These are phyloP conservation scores for Forsythia viridissima DNA, from an alignment of 257 asterid genomes.

Conservation along the genomic window DNA sequence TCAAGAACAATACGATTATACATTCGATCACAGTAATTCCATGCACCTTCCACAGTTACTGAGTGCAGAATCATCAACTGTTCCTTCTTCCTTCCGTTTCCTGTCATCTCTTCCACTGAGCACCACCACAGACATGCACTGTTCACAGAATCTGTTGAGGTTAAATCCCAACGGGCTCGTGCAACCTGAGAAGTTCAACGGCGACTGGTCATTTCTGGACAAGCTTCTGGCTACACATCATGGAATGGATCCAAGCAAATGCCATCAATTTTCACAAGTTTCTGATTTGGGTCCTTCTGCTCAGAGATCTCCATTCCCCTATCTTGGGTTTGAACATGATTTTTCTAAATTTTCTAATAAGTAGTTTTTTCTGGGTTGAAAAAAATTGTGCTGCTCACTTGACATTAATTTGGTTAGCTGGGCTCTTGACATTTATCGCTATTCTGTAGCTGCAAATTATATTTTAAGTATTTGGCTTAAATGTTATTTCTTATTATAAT, in stretches of 20 bases:
- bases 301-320: conserved; percentile 44
- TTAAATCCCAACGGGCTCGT: conserved; percentile 21
- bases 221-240: conserved; percentile 64
- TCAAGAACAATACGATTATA: conserved; percentile 22
- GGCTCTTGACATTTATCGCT: background rate
- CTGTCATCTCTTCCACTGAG: conserved; percentile 32
- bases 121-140: conserved; percentile 27
- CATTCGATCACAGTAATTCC: conserved; percentile 31
- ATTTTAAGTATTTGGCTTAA: background rate
- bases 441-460: background rate
- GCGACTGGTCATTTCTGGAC: conserved; percentile 77
- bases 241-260: conserved; percentile 40
- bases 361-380: conserved; percentile 14
- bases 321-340: conserved; percentile 35
- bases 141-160: conserved; percentile 49
- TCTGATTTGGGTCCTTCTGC: conserved; percentile 32
- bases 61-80: conserved; percentile 46
- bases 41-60: conserved; percentile 61
- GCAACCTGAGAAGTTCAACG: conserved; percentile 42
- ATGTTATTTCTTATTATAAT: background rate
- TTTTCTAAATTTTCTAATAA: conserved; percentile 34
- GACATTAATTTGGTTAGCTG: background rate
- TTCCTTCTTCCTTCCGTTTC: conserved; percentile 36
- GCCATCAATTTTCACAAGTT: conserved; percentile 38
- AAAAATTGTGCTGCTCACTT: background rate